Conservation (phyloP, 768 basidiomycete species). For the Tricholoma sp. region DNA sequence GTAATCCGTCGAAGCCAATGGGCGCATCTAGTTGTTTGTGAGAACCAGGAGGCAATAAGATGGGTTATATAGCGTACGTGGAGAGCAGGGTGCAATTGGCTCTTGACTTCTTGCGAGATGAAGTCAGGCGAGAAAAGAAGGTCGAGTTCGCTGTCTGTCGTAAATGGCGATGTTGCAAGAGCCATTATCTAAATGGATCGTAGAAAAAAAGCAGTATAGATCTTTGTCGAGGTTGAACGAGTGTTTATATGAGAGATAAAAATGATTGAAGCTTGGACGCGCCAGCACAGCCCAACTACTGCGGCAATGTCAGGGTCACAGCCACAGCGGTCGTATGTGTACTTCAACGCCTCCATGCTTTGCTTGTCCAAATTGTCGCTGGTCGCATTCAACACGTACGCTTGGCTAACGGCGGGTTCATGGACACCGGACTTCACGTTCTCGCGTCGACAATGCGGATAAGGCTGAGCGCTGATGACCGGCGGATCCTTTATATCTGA, state of each 20-base stretch:
- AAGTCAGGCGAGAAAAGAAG: conserved; percentile 71
- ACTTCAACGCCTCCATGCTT: too few relatives aligned
- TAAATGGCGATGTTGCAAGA: conserved; percentile 29
- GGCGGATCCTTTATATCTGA: too few relatives aligned
- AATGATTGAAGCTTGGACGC: too few relatives aligned
- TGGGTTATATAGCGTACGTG: conserved; percentile 13
- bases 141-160: conserved; percentile 62
- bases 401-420: too few relatives aligned
- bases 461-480: too few relatives aligned
- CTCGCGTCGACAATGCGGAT: too few relatives aligned
- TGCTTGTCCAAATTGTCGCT: too few relatives aligned
- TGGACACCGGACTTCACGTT: too few relatives aligned
- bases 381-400: too few relatives aligned
- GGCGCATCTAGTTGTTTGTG: conserved; percentile 65
- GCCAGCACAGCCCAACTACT: too few relatives aligned
- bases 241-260: not conserved
- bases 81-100: conserved; percentile 55
- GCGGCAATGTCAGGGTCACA: too few relatives aligned
- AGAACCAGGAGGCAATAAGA: not conserved
- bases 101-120: conserved; percentile 61
- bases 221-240: not conserved
- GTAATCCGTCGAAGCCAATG: conserved; percentile 83
- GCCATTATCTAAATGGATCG: not conserved
- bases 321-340: too few relatives aligned
- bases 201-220: not conserved